These are phyloP conservation scores for Castanea sativa DNA, from an alignment of 306 rosid species.

Conservation along the genomic window DNA sequence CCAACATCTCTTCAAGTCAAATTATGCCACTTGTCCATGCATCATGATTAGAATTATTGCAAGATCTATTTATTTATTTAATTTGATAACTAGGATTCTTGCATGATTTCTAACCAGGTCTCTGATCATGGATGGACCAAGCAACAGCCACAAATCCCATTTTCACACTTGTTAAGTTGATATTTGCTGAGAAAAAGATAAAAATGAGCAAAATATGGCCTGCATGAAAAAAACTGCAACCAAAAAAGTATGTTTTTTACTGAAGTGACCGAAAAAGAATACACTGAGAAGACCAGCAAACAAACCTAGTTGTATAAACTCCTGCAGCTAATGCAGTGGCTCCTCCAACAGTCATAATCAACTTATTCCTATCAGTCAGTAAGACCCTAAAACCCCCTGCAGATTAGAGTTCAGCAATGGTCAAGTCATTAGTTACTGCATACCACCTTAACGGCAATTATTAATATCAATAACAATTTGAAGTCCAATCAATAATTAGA, in stretches of 20 bases:
- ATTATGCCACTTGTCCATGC: background rate
- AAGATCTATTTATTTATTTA: background rate
- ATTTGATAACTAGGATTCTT: background rate
- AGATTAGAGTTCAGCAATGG: constrained; percentile 29
- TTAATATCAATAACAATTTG: background rate
- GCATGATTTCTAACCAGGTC: background rate
- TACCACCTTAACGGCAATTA: background rate
- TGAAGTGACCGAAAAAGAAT: constrained; percentile 13
- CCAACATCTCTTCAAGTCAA: background rate
- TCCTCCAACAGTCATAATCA: constrained; percentile 96
- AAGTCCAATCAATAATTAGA: background rate
- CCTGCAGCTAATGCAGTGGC: constrained; percentile 98
- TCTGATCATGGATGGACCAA: background rate
- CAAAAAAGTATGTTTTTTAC: background rate
- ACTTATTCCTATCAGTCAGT: constrained; percentile 85
- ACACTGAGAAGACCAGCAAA: constrained; percentile 16
- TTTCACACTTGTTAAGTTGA: too few species aligned
- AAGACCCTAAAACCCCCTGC: constrained; percentile 86
- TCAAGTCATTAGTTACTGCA: background rate
- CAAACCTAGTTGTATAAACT: constrained; percentile 90
- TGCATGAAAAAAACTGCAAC: background rate
- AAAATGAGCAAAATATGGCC: background rate
- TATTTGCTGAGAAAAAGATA: background rate
- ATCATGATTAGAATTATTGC: background rate
- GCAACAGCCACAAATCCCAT: background rate